Percentiles rank a stretch among this genome's conserved stretches.
phyloP scores from a whole-genome alignment of 108 stramenopile species.

The Pseudonitzschia pungens region DNA sequence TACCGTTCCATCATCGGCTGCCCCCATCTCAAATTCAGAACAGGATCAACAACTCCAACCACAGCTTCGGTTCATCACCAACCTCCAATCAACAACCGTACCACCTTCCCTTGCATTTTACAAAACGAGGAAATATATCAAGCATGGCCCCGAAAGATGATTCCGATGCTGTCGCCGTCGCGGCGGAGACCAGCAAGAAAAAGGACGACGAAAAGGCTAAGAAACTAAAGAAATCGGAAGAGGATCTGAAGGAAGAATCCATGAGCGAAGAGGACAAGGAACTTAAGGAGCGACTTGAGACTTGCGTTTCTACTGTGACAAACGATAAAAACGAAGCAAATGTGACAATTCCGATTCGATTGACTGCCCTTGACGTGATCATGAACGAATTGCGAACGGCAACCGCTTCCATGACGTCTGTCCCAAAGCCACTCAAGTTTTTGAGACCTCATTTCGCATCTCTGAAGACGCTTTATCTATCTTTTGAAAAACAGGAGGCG shows the following conservation, averaged over 20 bases:
- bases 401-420: constrained; percentile 97
- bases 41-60: not conserved
- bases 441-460: constrained; percentile 90
- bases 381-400: constrained; percentile 87
- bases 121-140: not conserved
- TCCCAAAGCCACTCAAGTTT: constrained; percentile 99
- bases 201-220: constrained; percentile 36
- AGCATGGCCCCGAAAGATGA: constrained; percentile 46
- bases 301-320: constrained; percentile 79
- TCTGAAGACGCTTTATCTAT: constrained; percentile 77
- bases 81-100: not conserved
- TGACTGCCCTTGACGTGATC: constrained; percentile 88
- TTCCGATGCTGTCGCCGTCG: constrained; percentile 23
- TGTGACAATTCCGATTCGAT: constrained; percentile 75
- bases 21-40: not conserved
- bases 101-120: not conserved
- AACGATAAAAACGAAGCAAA: constrained; percentile 63
- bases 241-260: constrained; percentile 36
- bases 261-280: constrained; percentile 83
- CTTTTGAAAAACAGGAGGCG: constrained; percentile 31
- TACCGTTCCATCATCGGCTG: not conserved
- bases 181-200: constrained; percentile 35
- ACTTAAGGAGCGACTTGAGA: constrained; percentile 86
- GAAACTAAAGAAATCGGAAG: constrained; percentile 32
- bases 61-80: not conserved